Conservation (phyloP, 805 yeast species). For the Saturnispora saitoi region DNA sequence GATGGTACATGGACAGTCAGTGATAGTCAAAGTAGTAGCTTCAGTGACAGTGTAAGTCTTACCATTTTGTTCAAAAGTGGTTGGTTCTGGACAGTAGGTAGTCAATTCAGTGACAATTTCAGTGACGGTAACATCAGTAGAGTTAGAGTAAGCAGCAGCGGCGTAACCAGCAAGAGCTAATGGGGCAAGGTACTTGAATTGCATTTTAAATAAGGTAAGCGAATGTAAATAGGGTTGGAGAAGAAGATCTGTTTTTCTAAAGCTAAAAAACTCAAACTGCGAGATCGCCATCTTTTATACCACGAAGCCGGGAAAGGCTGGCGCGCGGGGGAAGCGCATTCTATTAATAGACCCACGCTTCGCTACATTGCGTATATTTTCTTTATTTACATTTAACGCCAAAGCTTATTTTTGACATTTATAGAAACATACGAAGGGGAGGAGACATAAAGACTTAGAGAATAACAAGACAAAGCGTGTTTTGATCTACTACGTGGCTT, state of each 20-base stretch:
- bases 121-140: slow-evolving; percentile 36
- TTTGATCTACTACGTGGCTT: too few relatives aligned
- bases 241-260: background rate
- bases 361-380: too few relatives aligned
- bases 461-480: too few relatives aligned
- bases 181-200: slow-evolving; percentile 28
- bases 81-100: slow-evolving; percentile 78
- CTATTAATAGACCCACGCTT: too few relatives aligned
- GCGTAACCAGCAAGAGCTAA: slow-evolving; percentile 33
- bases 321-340: too few relatives aligned
- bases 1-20: slow-evolving; percentile 80
- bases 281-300: background rate
- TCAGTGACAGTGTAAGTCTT: slow-evolving; percentile 65
- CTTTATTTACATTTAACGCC: too few relatives aligned
- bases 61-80: slow-evolving; percentile 56
- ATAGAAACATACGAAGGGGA: too few relatives aligned
- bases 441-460: too few relatives aligned
- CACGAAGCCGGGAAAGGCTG: too few relatives aligned
- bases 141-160: slow-evolving; percentile 39
- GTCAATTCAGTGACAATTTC: slow-evolving; percentile 63
- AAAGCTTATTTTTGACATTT: too few relatives aligned
- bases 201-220: slow-evolving; percentile 22
- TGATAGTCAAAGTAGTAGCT: slow-evolving; percentile 76
- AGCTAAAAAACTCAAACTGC: background rate
- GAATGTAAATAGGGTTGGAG: background rate